A percentile compares a stretch with the other conserved stretches of the same genome.
Evolutionary conservation across 805 yeast species (phyloP).

Genomic region (Peterozyma toletana): DNA sequence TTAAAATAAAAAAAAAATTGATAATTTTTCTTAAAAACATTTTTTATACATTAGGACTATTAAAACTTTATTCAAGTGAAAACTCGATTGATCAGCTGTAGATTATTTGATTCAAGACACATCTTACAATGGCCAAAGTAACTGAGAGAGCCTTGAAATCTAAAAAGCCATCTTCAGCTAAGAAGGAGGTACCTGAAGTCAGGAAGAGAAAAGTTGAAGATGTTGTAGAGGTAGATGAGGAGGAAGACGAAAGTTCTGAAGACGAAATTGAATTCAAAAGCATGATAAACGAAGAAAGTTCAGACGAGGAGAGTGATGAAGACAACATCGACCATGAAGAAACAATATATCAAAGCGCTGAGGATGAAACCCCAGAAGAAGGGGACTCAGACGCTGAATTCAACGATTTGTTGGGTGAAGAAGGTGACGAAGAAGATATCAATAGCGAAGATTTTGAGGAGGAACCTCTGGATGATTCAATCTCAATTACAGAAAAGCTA

Average conservation of each 20-base stretch:
- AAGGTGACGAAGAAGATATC: slow-evolving; percentile 32
- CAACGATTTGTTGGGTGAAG: slow-evolving; percentile 51
- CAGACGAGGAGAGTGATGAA: slow-evolving; percentile 11
- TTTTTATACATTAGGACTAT: no score
- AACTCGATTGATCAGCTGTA: no score
- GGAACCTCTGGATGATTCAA: slow-evolving; percentile 44
- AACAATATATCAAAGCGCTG: slow-evolving; percentile 7
- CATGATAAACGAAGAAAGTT: slow-evolving; percentile 12
- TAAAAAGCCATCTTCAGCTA: not conserved
- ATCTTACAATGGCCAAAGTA: not conserved
- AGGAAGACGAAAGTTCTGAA: not conserved
- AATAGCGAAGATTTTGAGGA: slow-evolving; percentile 42
- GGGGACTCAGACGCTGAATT: slow-evolving; percentile 58
- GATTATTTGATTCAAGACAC: not conserved
- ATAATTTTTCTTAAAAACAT: no score
- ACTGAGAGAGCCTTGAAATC: not conserved
- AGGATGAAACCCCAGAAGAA: slow-evolving; percentile 20
- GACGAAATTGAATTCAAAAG: slow-evolving; percentile 8
- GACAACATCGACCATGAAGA: slow-evolving; percentile 8
- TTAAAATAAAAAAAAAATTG: no score
- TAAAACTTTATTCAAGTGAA: no score
- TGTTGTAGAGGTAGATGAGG: not conserved
- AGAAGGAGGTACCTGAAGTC: not conserved
- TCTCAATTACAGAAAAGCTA: slow-evolving; percentile 45
- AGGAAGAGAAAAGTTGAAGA: slow-evolving; percentile 2